These are phyloP conservation scores for Cryomyces antarcticus DNA, from an alignment of 495 filamentous ascomycete species.

Conservation along the genomic window DNA sequence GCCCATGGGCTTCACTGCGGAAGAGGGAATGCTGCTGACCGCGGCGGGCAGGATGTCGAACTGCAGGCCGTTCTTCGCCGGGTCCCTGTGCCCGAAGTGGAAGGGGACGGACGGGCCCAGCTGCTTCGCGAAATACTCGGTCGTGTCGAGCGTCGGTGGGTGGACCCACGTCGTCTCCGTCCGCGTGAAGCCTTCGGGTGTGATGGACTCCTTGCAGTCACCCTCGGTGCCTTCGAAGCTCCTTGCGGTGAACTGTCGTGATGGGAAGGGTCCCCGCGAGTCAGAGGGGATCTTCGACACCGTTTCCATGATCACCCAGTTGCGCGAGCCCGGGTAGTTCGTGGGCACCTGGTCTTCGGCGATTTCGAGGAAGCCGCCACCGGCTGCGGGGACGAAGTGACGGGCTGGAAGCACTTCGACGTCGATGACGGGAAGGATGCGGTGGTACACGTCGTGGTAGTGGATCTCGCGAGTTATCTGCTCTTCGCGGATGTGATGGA, in stretches of 20 bases:
- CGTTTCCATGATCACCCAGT: slow-evolving; percentile 6
- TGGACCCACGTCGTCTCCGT: slow-evolving; percentile 21
- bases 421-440: slow-evolving; percentile 31
- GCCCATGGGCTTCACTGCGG: no score
- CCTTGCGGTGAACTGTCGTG: slow-evolving; percentile 4
- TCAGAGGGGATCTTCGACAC: not conserved
- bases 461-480: slow-evolving; percentile 34
- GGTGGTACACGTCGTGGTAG: slow-evolving; percentile 30
- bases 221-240: slow-evolving; percentile 7
- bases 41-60: no score
- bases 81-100: slow-evolving; percentile 3
- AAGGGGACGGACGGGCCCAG: slow-evolving; percentile 14
- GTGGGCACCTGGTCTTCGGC: slow-evolving; percentile 4
- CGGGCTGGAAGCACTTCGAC: slow-evolving; percentile 26
- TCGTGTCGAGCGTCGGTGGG: slow-evolving; percentile 16
- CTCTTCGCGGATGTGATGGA: slow-evolving; percentile 29
- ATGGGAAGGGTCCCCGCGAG: not conserved
- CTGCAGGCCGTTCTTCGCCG: no score
- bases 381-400: slow-evolving; percentile 13
- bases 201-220: slow-evolving; percentile 12
- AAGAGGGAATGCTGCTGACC: no score
- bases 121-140: slow-evolving; percentile 5
- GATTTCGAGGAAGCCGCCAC: slow-evolving; percentile 7
- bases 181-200: slow-evolving; percentile 17
- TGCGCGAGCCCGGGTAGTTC: not conserved